Percentiles rank a stretch among this genome's conserved stretches.
These are phyloP conservation scores for Gastrolobium villosum DNA, from an alignment of 306 rosid genomes.

Conservation along the genomic window DNA sequence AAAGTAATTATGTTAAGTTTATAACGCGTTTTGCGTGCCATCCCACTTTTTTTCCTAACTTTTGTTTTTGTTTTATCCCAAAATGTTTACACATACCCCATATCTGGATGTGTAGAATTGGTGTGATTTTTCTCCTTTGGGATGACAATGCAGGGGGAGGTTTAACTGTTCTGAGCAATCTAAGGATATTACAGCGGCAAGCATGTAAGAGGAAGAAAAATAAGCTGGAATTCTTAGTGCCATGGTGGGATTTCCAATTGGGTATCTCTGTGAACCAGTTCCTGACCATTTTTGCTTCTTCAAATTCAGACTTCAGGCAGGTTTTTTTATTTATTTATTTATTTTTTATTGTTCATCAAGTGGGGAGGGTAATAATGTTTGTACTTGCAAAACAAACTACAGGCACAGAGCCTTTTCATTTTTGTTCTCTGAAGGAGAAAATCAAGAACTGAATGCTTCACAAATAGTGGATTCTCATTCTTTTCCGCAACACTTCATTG, in stretches of 20 bases:
- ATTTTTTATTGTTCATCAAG: background rate
- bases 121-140: slow-evolving; percentile 24
- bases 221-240: slow-evolving; percentile 88
- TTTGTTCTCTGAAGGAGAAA: slow-evolving; percentile 84
- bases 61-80: too few relatives aligned
- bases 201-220: slow-evolving; percentile 80
- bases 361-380: slow-evolving; percentile 18
- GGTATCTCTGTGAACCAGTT: slow-evolving; percentile 95
- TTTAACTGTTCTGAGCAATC: slow-evolving; percentile 89
- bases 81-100: too few relatives aligned
- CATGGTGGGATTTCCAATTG: slow-evolving; percentile 99
- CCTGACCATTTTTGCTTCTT: slow-evolving; percentile 85
- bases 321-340: background rate
- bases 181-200: slow-evolving; percentile 89
- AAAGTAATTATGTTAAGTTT: too few relatives aligned
- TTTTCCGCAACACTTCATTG: slow-evolving; percentile 88
- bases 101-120: slow-evolving; percentile 25
- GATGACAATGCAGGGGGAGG: slow-evolving; percentile 83
- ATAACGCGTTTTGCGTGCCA: too few relatives aligned
- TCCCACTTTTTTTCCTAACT: too few relatives aligned
- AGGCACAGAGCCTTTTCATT: slow-evolving; percentile 95
- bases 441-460: slow-evolving; percentile 85
- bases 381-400: slow-evolving; percentile 47
- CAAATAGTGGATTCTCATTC: slow-evolving; percentile 91
- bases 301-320: slow-evolving; percentile 92